phyloP scores from a whole-genome alignment of 768 basidiomycete species.

The Dioszegia aurantiaca region DNA sequence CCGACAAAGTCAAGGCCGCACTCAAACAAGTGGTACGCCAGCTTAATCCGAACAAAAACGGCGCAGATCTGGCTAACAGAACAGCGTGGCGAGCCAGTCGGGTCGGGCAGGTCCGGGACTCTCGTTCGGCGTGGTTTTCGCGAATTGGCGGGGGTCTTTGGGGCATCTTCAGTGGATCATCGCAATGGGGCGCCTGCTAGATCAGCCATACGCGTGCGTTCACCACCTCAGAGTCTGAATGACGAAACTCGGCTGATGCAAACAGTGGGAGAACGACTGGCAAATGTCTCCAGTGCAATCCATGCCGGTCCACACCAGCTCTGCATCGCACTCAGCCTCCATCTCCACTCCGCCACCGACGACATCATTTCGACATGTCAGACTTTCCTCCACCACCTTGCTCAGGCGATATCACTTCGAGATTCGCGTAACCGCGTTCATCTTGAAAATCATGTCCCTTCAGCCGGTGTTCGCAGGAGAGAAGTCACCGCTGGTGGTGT shows the following conservation, averaged over 20 bases:
- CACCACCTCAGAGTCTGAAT: no score
- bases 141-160: neutral
- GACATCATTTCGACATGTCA: neutral
- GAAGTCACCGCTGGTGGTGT: neutral
- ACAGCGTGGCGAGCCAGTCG: neutral
- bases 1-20: conserved; percentile 68
- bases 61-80: no score
- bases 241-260: neutral
- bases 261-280: conserved; percentile 10
- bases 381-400: neutral
- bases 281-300: conserved; percentile 10
- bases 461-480: neutral
- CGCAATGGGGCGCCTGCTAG: neutral
- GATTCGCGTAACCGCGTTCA: neutral
- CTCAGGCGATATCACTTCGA: neutral
- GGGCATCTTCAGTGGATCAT: no score
- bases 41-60: neutral
- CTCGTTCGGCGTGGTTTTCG: neutral
- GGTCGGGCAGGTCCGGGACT: neutral
- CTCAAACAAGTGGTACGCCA: conserved; percentile 68
- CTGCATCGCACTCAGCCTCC: neutral
- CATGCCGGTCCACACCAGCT: neutral
- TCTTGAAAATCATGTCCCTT: conserved; percentile 1
- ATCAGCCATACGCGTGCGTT: neutral
- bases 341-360: neutral